Base-by-base conservation (phyloP, 495 filamentous ascomycete genomes). In the Terfezia boudieri region DNA sequence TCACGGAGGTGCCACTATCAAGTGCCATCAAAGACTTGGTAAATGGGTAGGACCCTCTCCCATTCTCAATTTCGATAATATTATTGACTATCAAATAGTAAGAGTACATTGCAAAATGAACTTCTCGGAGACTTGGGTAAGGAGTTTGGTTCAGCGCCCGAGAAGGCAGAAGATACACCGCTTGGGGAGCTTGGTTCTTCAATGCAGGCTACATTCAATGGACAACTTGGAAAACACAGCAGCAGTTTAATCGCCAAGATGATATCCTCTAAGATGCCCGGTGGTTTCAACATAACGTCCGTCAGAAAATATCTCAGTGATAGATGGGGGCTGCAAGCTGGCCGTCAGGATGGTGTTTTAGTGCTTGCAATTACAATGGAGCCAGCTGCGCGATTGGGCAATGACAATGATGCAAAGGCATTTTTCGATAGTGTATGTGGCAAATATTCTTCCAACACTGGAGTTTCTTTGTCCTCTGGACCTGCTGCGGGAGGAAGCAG, bases 11-110 rank as follows among this genome's bases (percentile, higher is more conserved):
- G 56, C 92, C 92, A 41, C 68, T 96, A 60, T 84, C 78, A 71
- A 99, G 96, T 68, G 92, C 92, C 16, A 94, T 99, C 71, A 99
- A 99, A 67, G 90, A 99, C 71, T 71, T 99, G 41, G 90, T 99
- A 59, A 92, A 90, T 72, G 90, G 90, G 59, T 54, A 58, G 58
- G 54, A 59, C 43, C 22, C 49, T 50, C 32, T 37, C 20, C 37
- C 46, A 26, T 12, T 20, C 16, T 22, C 41, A 52, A 52, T 36
- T 12, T 36, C 10, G 37, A 9, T 43, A 63, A 55, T 54, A 54
- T 11, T 36, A 14, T 17, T 54, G 10, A 57, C 52, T 61, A 50
- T 0, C 12, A 14, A 20, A 60, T 90, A 86, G 87, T 60, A 95
- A 95, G 76, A 94, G 88, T 7, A 95, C 88, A n/a, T 75, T 95